Evolutionary conservation across 352 stramenopile species (phyloP), one percentile per base, ranked within the genome.

Genomic region (Globisporangium abappressorium): DNA sequence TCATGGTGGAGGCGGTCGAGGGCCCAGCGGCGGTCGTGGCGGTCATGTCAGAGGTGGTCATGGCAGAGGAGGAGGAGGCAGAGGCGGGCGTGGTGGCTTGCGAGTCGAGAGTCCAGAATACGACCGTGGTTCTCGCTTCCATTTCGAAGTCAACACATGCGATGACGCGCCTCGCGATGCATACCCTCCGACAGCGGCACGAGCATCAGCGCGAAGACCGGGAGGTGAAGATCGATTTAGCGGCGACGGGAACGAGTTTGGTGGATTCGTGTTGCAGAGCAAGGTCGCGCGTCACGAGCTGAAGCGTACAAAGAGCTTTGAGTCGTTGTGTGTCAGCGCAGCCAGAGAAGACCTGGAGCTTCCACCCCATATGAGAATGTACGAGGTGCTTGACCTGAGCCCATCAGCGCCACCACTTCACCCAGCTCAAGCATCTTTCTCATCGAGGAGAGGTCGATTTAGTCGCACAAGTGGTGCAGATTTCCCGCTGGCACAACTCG

Each of bases 241-340:
- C 33, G 15, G 12, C 20, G 9, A 9, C 11, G 14, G 56, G 20
- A 30, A 26, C 33, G 20, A 61, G 30, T 43, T 43, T 47, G 56
- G 33, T 14, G 56, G n/a, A 14, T n/a, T 47, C 6, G 24, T 47
- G 5, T 33, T 24, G 11, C 60, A 46, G 3, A 43, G 61, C 9
- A 57, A 62, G n/a, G 6, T 36, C 6, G 49, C 28, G 12, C 49
- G 51, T 9, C 56, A 64, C 15, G 59, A 34, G 20, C 56, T 76
- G 22, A 78, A 78, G 47, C 77, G 81, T 2, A 76, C 70, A 22
- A 83, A 87, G 36, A 89, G 81, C 59, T 89, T 89, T 30, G 79
- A 85, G 53, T 81, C 77, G 8, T 63, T 81, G 2, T 73, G 73
- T n/a, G 62, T 64, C 56, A n/a, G 1, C 7, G 66, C 74, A 22